Evolutionary conservation across 176 grass and related monocot genomes (phyloP).

Genomic region (Rhynchospora breviuscula): DNA sequence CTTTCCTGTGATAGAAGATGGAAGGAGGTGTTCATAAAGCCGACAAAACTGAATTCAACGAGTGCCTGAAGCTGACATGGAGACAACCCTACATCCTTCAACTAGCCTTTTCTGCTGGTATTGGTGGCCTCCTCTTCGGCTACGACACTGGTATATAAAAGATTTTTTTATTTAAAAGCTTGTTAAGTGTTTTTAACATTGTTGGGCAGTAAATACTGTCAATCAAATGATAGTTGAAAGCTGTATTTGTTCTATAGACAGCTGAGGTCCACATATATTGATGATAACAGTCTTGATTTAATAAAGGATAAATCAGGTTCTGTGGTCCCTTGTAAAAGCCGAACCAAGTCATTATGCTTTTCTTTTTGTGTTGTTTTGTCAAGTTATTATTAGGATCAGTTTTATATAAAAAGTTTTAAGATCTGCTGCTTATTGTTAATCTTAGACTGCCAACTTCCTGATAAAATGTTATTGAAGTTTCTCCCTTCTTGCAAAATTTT

Average conservation of each 20-base stretch:
- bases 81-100: conserved; percentile 82
- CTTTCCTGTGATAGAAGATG: conserved; percentile 33
- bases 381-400: not conserved
- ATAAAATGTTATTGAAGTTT: not conserved
- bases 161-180: not conserved
- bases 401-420: not conserved
- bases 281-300: not conserved
- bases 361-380: not conserved
- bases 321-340: not conserved
- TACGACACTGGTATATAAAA: conserved; percentile 81
- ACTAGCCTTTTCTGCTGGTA: conserved; percentile 87
- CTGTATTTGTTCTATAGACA: not conserved
- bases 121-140: conserved; percentile 90
- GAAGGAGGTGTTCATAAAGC: conserved; percentile 55
- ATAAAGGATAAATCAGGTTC: not conserved
- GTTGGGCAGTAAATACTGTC: not conserved
- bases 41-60: conserved; percentile 61
- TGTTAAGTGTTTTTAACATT: not conserved
- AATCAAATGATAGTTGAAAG: not conserved
- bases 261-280: not conserved
- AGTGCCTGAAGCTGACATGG: conserved; percentile 68
- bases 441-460: not conserved
- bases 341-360: not conserved
- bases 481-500: not conserved
- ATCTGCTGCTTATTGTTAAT: not conserved